A percentile compares a stretch with the other conserved stretches of the same genome.
These are phyloP conservation scores for Trichoderma harzianum DNA, from an alignment of 2,329 filamentous ascomycete species.

Conservation along the genomic window DNA sequence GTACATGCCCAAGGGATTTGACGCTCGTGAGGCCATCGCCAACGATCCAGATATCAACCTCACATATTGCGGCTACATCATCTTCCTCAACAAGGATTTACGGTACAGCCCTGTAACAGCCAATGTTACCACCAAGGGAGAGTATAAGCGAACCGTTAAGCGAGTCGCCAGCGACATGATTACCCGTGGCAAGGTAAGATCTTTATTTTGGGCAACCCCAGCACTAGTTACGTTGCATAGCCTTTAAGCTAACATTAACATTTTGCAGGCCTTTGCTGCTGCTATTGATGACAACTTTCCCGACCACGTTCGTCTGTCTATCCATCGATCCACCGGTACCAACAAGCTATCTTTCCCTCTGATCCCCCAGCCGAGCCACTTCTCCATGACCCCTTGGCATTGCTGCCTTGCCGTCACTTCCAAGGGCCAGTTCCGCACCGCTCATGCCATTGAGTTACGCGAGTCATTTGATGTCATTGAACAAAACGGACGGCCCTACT, in stretches of 20 bases:
- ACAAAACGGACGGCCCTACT: neutral
- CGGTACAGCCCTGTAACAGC: neutral
- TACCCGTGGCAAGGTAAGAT: constrained; percentile 1
- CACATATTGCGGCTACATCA: neutral
- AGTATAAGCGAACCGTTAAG: neutral
- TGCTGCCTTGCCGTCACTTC: neutral
- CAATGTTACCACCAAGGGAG: neutral
- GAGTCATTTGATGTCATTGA: neutral
- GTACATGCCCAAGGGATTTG: neutral
- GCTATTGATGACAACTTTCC: neutral
- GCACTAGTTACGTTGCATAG: neutral
- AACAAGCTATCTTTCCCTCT: neutral
- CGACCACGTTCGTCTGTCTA: neutral
- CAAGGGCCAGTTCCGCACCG: neutral
- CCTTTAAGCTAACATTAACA: neutral
- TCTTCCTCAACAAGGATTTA: neutral
- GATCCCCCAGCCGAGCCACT: neutral
- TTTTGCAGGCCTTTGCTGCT: neutral
- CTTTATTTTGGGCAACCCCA: neutral
- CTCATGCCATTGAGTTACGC: neutral
- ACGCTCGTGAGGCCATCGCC: neutral
- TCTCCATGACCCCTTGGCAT: neutral
- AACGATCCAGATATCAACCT: neutral
- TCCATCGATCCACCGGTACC: neutral
- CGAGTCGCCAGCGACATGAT: neutral